These are phyloP conservation scores for Camellia oleifera DNA, from an alignment of 179 eudicot genomes.

Conservation along the genomic window DNA sequence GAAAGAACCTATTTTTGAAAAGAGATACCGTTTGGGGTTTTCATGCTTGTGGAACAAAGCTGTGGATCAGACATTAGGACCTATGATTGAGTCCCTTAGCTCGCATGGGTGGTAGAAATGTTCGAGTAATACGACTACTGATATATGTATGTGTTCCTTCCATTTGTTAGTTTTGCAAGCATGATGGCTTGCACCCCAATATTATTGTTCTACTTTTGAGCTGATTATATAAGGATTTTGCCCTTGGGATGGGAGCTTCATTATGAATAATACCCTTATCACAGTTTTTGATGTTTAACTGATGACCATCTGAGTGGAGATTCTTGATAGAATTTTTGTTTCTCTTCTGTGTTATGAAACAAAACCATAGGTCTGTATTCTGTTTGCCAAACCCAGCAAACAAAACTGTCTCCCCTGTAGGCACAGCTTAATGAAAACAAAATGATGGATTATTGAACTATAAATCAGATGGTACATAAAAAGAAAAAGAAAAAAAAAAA, in stretches of 20 bases:
- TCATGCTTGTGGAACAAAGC: constrained; percentile 70
- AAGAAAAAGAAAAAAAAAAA: no score
- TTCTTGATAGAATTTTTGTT: background rate
- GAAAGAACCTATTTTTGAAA: constrained; percentile 33
- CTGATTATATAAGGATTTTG: background rate
- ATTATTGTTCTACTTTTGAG: background rate
- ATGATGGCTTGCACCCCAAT: background rate
- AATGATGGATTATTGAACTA: no score
- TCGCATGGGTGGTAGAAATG: constrained; percentile 65
- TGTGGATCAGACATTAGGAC: constrained; percentile 59
- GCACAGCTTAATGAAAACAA: no score
- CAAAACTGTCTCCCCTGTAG: background rate
- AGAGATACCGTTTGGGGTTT: constrained; percentile 33
- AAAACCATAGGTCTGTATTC: background rate
- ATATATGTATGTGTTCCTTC: constrained; percentile 4
- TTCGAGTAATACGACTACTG: constrained; percentile 7
- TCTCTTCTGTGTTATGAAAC: background rate
- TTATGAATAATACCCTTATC: background rate
- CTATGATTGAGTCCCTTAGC: constrained; percentile 53
- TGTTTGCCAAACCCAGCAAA: constrained; percentile 7
- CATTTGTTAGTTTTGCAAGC: constrained; percentile 2
- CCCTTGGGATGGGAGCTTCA: background rate
- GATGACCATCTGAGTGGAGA: background rate
- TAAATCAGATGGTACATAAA: no score
- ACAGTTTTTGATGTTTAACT: constrained; percentile 3